A percentile compares a stretch with the other conserved stretches of the same genome.
phyloP scores from a whole-genome alignment of 2,329 filamentous ascomycete species.

The Diaporthe helianthi region DNA sequence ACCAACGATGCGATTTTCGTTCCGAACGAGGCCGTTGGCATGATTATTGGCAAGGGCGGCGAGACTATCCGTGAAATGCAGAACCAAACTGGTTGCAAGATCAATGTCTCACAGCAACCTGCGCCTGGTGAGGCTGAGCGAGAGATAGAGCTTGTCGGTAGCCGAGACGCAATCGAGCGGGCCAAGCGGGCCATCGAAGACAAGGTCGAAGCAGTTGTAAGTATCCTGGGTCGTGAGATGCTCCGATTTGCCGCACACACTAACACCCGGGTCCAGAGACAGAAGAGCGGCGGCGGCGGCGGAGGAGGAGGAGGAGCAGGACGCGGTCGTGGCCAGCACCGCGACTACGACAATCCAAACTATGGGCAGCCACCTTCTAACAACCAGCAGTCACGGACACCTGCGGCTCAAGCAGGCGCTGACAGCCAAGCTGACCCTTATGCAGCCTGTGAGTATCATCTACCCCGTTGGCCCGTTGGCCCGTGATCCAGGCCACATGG shows the following conservation, averaged over 20 bases:
- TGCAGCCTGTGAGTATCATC: conserved; percentile 68
- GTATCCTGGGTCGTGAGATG: conserved; percentile 43
- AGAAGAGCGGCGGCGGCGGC: conserved; percentile 59
- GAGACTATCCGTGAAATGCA: conserved; percentile 97
- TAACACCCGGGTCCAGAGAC: conserved; percentile 51
- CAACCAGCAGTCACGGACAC: conserved; percentile 52
- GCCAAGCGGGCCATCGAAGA: conserved; percentile 89
- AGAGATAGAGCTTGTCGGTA: conserved; percentile 85
- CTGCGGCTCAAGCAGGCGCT: conserved; percentile 51
- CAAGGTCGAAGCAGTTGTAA: conserved; percentile 88
- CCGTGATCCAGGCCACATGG: background rate
- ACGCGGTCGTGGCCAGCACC: conserved; percentile 51
- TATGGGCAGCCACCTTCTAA: conserved; percentile 59
- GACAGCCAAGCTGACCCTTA: conserved; percentile 71
- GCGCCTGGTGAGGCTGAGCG: conserved; percentile 80
- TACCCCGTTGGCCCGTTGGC: background rate
- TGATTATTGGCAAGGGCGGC: conserved; percentile 95
- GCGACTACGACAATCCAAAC: conserved; percentile 62
- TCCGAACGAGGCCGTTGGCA: conserved; percentile 89
- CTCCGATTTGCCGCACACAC: conserved; percentile 24
- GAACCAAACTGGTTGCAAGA: conserved; percentile 85
- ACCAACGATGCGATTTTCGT: conserved; percentile 84
- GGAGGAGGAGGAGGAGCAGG: conserved; percentile 53
- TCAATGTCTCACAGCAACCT: conserved; percentile 86
- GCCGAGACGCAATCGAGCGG: conserved; percentile 75